Conservation (phyloP, 345 rosid genomes). For the Anacardium occidentale region DNA sequence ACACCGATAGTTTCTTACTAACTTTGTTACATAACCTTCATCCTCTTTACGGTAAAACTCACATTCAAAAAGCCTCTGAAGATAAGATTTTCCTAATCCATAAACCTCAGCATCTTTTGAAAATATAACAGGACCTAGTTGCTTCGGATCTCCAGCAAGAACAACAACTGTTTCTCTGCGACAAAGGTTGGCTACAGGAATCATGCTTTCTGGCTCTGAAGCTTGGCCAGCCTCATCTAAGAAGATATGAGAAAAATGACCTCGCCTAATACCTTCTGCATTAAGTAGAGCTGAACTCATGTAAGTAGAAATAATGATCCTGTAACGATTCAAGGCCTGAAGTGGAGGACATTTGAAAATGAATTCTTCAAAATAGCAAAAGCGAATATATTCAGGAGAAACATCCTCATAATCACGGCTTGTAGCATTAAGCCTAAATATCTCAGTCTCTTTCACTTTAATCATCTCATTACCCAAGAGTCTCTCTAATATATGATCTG, state of each 20-base stretch:
- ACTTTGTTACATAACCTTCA: slow-evolving; percentile 44
- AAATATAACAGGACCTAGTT: slow-evolving; percentile 57
- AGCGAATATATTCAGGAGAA: slow-evolving; percentile 31
- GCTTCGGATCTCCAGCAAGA: slow-evolving; percentile 70
- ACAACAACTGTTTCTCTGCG: slow-evolving; percentile 49
- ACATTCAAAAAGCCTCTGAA: slow-evolving; percentile 56
- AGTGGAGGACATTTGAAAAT: slow-evolving; percentile 54
- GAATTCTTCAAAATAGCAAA: slow-evolving; percentile 41
- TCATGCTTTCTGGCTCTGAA: slow-evolving; percentile 69
- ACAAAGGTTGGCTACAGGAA: slow-evolving; percentile 47
- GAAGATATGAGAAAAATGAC: slow-evolving; percentile 67
- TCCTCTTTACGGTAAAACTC: slow-evolving; percentile 38
- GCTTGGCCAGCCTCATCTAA: slow-evolving; percentile 79
- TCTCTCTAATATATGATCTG: slow-evolving; percentile 55
- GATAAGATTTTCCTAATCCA: slow-evolving; percentile 54
- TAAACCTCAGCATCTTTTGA: slow-evolving; percentile 43
- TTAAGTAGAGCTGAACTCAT: slow-evolving; percentile 47
- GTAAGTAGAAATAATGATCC: slow-evolving; percentile 54
- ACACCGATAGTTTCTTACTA: slow-evolving; percentile 53
- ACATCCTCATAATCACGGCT: slow-evolving; percentile 52
- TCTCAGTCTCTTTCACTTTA: slow-evolving; percentile 40
- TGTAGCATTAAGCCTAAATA: slow-evolving; percentile 58
- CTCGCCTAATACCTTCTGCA: slow-evolving; percentile 34
- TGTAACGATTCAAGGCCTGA: slow-evolving; percentile 33
- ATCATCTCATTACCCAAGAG: slow-evolving; percentile 33